phyloP scores from a whole-genome alignment of 768 basidiomycete species.

The Epithele typhae region DNA sequence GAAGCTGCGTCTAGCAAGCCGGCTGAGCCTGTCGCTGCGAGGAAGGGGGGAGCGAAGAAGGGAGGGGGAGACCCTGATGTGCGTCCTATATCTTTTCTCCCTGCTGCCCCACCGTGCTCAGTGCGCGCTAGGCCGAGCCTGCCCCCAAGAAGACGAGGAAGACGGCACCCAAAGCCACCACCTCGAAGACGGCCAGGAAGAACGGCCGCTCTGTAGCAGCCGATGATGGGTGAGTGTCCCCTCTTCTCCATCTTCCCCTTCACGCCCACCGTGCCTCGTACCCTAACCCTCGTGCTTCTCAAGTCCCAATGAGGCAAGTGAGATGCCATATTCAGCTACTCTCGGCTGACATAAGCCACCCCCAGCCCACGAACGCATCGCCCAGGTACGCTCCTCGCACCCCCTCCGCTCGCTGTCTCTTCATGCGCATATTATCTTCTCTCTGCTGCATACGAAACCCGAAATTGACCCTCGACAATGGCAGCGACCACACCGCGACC shows the following conservation, averaged over 20 bases:
- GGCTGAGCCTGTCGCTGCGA: too few species aligned
- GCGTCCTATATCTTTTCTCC: too few species aligned
- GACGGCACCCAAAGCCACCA: constrained; percentile 5
- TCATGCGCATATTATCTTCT: constrained; percentile 59
- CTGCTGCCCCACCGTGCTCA: too few species aligned
- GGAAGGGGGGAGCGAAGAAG: too few species aligned
- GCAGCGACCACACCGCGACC: too few species aligned
- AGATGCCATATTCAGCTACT: constrained; percentile 2
- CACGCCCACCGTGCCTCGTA: neutral
- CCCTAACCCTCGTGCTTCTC: constrained; percentile 12
- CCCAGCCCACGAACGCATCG: constrained; percentile 2
- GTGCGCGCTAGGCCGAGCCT: constrained; percentile 8
- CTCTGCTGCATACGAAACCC: constrained; percentile 60
- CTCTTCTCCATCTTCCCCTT: too few species aligned
- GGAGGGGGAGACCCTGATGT: too few species aligned
- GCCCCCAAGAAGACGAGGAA: constrained; percentile 19
- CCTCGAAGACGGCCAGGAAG: constrained; percentile 8
- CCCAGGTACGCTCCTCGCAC: constrained; percentile 1
- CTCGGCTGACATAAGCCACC: constrained; percentile 10
- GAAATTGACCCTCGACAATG: constrained; percentile 51
- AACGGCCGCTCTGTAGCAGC: neutral
- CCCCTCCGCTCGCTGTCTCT: constrained; percentile 6
- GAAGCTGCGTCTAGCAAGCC: too few species aligned
- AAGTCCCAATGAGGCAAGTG: constrained; percentile 15
- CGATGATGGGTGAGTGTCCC: neutral